Percentiles rank a stretch among this genome's conserved stretches.
phyloP scores from a whole-genome alignment of 78 protist genomes.

The Emiliania huxleyi region DNA sequence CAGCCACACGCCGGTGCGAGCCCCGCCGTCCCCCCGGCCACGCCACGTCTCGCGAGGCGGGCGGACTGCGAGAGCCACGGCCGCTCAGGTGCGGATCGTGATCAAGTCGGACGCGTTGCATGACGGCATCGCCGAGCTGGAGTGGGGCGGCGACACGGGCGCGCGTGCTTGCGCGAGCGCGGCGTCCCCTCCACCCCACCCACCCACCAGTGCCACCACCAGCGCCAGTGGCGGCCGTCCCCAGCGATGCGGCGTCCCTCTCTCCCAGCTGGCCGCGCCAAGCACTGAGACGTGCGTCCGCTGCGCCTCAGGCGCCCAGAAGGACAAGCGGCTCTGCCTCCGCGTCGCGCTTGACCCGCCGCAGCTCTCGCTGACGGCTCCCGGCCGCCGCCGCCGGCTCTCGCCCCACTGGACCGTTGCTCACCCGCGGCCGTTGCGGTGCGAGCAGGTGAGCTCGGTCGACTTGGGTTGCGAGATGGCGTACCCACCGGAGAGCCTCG shows the following conservation, averaged over 20 bases:
- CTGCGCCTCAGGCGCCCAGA: background rate
- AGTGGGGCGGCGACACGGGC: background rate
- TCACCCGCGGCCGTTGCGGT: background rate
- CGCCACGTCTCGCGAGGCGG: too few species aligned
- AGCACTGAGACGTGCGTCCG: too few species aligned
- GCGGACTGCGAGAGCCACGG: too few species aligned
- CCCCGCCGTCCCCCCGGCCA: too few species aligned
- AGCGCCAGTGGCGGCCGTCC: too few species aligned
- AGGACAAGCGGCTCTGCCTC: background rate
- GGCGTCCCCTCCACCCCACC: background rate
- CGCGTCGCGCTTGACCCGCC: background rate
- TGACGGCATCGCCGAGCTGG: background rate
- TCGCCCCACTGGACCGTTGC: background rate
- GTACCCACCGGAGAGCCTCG: background rate
- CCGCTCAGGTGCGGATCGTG: background rate
- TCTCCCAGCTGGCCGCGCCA: too few species aligned
- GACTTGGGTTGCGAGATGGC: background rate
- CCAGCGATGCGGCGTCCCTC: too few species aligned
- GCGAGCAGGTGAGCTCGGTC: background rate
- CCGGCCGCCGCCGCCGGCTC: background rate
- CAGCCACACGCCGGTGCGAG: too few species aligned
- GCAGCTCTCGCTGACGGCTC: background rate
- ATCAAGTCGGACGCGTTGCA: background rate
- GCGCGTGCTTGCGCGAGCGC: background rate
- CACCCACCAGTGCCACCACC: background rate